These are phyloP conservation scores for Ampelomyces quisqualis DNA, from an alignment of 2,329 filamentous ascomycete genomes.

Conservation along the genomic window DNA sequence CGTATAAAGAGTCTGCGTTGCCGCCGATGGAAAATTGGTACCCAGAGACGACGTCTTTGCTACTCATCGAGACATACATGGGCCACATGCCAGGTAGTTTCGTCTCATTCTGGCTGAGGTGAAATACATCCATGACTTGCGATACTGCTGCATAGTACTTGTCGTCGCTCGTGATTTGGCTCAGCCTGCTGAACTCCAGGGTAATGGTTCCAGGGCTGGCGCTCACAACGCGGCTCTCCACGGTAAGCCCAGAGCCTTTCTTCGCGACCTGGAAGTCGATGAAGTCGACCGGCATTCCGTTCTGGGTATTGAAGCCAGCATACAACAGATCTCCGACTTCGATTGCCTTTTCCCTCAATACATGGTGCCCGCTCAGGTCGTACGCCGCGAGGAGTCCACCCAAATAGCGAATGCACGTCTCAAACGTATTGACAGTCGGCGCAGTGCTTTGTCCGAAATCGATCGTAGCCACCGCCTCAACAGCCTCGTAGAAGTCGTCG, in stretches of 20 bases:
- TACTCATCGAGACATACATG: slow-evolving; percentile 54
- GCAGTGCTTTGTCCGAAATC: slow-evolving; percentile 76
- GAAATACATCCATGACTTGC: slow-evolving; percentile 77
- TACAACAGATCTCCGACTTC: slow-evolving; percentile 78
- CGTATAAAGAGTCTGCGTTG: slow-evolving; percentile 40
- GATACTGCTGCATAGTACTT: slow-evolving; percentile 91
- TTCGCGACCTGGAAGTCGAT: slow-evolving; percentile 46
- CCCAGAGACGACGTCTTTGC: slow-evolving; percentile 31
- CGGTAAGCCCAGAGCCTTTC: slow-evolving; percentile 56
- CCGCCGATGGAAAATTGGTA: slow-evolving; percentile 38
- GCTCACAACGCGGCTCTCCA: slow-evolving; percentile 48
- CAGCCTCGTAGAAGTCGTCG: slow-evolving; percentile 77
- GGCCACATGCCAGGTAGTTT: slow-evolving; percentile 79
- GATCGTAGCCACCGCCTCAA: slow-evolving; percentile 67
- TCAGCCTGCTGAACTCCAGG: slow-evolving; percentile 85
- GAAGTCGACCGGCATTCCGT: slow-evolving; percentile 75
- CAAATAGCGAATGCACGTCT: slow-evolving; percentile 87
- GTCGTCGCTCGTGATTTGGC: slow-evolving; percentile 76
- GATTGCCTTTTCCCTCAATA: slow-evolving; percentile 72
- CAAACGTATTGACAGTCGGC: slow-evolving; percentile 80
- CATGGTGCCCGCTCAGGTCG: slow-evolving; percentile 74
- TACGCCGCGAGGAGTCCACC: slow-evolving; percentile 83
- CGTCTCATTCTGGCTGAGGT: slow-evolving; percentile 71
- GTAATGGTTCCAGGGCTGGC: slow-evolving; percentile 64
- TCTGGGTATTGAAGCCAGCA: slow-evolving; percentile 83